A percentile compares a stretch with the other conserved stretches of the same genome.
phyloP scores from a whole-genome alignment of 768 basidiomycete species.

The Serpula lacrymans region DNA sequence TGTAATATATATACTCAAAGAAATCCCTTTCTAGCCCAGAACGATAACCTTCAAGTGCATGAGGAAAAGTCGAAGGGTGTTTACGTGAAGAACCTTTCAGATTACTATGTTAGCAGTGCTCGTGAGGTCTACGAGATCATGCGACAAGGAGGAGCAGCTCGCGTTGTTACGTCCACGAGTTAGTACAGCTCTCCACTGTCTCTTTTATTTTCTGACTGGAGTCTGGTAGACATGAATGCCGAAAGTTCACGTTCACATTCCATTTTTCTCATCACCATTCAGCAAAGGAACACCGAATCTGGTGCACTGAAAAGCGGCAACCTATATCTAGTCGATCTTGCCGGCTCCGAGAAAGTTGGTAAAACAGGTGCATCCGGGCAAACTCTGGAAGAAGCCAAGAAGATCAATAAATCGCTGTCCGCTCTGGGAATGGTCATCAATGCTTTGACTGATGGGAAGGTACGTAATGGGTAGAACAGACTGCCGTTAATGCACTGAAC shows the following conservation, averaged over 20 bases:
- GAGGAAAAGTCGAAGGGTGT: constrained; percentile 98
- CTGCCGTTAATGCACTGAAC: no score
- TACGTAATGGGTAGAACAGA: constrained; percentile 29
- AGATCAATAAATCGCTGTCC: constrained; percentile 98
- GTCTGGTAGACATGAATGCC: constrained; percentile 90
- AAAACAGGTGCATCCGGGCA: constrained; percentile 99
- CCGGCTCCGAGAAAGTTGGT: constrained; percentile 98
- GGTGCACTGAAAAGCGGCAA: constrained; percentile 97
- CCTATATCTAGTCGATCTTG: constrained; percentile 95
- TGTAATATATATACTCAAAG: constrained; percentile 7
- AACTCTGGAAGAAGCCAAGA: constrained; percentile 98
- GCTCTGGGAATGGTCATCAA: constrained; percentile 99
- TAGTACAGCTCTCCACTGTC: constrained; percentile 27
- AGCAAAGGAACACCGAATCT: constrained; percentile 93
- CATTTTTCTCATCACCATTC: constrained; percentile 96
- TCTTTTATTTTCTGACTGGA: constrained; percentile 4
- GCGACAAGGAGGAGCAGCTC: constrained; percentile 89
- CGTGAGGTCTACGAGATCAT: constrained; percentile 98
- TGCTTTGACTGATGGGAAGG: constrained; percentile 94
- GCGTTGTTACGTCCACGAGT: constrained; percentile 95
- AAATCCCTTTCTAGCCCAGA: constrained; percentile 60
- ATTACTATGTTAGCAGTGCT: constrained; percentile 96
- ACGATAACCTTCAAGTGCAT: constrained; percentile 97
- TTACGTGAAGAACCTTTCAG: constrained; percentile 95
- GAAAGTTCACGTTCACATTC: constrained; percentile 99